Evolutionary conservation across 129 eudicot genomes (phyloP).

Genomic region (Flaveria linearis): DNA sequence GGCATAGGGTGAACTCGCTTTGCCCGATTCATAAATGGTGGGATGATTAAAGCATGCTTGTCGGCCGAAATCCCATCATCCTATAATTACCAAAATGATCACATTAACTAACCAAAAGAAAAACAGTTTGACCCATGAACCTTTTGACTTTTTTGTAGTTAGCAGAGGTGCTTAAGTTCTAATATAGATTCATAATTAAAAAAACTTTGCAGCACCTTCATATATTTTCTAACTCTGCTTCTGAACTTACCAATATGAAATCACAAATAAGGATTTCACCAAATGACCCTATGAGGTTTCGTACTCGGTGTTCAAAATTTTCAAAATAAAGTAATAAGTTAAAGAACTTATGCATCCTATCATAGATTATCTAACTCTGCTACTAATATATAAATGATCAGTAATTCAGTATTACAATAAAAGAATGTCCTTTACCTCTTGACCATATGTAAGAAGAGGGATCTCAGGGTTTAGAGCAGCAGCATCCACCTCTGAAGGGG

Average conservation of each 20-base stretch:
- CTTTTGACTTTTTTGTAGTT: neutral
- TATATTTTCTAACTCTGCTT: neutral
- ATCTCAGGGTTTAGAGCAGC: constrained; percentile 45
- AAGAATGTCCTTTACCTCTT: constrained; percentile 55
- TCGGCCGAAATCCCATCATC: constrained; percentile 81
- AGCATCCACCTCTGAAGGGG: constrained; percentile 56
- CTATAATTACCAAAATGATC: constrained; percentile 29
- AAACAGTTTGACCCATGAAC: neutral
- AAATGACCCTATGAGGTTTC: neutral
- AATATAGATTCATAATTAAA: neutral
- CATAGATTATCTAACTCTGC: neutral
- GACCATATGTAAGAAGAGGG: constrained; percentile 82
- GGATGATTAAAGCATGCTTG: constrained; percentile 77
- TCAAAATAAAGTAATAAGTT: neutral
- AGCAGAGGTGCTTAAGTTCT: neutral
- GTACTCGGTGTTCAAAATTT: constrained; percentile 3
- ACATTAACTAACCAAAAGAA: neutral
- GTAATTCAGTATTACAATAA: neutral
- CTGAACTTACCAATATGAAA: neutral
- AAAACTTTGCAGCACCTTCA: neutral
- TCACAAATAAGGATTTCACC: neutral
- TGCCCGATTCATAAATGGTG: constrained; percentile 68
- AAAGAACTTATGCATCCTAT: neutral
- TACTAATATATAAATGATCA: neutral
- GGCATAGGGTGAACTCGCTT: constrained; percentile 76